phyloP scores from a whole-genome alignment of 75 land plant species.

The Pinus tabuliformis region DNA sequence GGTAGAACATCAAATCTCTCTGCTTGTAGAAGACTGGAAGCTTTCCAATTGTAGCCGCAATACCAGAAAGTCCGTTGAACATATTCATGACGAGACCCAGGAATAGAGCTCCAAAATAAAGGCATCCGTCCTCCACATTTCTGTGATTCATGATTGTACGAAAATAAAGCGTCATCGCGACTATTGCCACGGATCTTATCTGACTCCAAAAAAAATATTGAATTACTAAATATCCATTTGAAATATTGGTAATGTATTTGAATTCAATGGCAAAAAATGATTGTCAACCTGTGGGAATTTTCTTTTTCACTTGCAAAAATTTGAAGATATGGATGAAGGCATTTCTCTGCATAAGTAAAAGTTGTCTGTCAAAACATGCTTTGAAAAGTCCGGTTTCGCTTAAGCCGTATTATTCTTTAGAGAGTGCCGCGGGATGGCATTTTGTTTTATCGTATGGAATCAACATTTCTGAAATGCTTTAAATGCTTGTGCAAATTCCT shows the following conservation, averaged over 20 bases:
- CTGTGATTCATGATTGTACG: conserved; percentile 31
- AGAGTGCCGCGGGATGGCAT: conserved; percentile 44
- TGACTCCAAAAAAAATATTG: conserved; percentile 7
- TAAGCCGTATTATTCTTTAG: conserved; percentile 30
- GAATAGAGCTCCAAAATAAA: conserved; percentile 48
- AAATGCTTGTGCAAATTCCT: conserved; percentile 44
- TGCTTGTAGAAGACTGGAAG: conserved; percentile 78
- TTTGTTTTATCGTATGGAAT: conserved; percentile 36
- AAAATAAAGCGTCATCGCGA: conserved; percentile 46
- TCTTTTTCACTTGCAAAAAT: conserved; percentile 1
- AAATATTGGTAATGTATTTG: too few relatives aligned
- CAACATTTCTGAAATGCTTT: conserved; percentile 13
- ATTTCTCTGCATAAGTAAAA: conserved; percentile 42
- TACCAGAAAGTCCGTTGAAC: conserved; percentile 58
- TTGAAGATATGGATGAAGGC: conserved; percentile 39
- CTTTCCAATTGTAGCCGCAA: conserved; percentile 28
- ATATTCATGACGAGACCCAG: conserved; percentile 26
- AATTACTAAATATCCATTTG: too few relatives aligned
- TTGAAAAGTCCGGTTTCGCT: conserved; percentile 32
- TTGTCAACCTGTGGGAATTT: too few relatives aligned
- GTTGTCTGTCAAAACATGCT: conserved; percentile 27
- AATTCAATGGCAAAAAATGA: too few relatives aligned
- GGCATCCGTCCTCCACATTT: conserved; percentile 14
- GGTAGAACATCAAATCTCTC: conserved; percentile 46
- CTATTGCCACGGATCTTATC: conserved; percentile 20